phyloP scores from a whole-genome alignment of 129 eudicot species.

The Tanacetum coccineum region DNA sequence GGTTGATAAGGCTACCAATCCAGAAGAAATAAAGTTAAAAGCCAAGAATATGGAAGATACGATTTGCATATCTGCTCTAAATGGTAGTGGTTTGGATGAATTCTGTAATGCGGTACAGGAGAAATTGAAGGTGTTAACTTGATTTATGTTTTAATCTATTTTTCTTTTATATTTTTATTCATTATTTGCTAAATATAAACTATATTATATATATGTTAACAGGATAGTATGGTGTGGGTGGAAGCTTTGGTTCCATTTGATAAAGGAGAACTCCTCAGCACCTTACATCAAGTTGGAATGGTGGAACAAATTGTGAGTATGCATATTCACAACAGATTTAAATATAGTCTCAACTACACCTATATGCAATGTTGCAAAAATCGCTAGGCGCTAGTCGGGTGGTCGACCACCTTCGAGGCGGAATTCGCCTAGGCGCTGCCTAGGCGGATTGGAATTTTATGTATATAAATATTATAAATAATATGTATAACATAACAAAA shows the following conservation, averaged over 20 bases:
- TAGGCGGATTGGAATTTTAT: no score
- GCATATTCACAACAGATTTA: not conserved
- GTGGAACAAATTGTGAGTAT: slow-evolving; percentile 84
- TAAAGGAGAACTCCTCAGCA: slow-evolving; percentile 93
- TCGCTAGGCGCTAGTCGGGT: no score
- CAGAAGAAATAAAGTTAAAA: slow-evolving; percentile 56
- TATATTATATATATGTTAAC: slow-evolving; percentile 2
- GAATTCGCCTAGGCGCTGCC: no score
- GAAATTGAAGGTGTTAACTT: slow-evolving; percentile 57
- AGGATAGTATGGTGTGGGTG: slow-evolving; percentile 99
- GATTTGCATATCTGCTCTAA: slow-evolving; percentile 86
- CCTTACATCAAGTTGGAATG: slow-evolving; percentile 90
- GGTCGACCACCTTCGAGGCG: no score
- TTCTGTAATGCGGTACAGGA: slow-evolving; percentile 82
- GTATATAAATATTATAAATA: no score
- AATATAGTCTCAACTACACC: not conserved
- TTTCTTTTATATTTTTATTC: not conserved
- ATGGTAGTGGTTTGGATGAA: slow-evolving; percentile 82
- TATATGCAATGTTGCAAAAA: no score
- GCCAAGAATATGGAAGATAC: slow-evolving; percentile 62
- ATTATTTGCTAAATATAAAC: not conserved
- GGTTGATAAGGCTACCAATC: slow-evolving; percentile 86
- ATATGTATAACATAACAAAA: no score
- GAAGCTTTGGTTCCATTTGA: slow-evolving; percentile 93
- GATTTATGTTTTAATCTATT: not conserved